Evolutionary conservation across 2,329 filamentous ascomycete genomes (phyloP).

Genomic region (Zasmidium angulare): DNA sequence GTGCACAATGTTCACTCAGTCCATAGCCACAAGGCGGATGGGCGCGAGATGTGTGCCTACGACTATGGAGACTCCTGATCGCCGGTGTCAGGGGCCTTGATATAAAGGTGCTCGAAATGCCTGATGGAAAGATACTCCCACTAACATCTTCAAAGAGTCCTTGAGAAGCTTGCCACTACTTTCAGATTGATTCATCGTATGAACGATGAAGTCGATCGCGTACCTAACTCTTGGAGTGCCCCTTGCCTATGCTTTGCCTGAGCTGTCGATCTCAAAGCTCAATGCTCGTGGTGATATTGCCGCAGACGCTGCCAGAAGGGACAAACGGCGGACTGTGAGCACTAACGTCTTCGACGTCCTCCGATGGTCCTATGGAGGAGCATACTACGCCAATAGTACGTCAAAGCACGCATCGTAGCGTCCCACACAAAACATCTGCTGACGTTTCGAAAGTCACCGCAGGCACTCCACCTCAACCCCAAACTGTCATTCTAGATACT

Average conservation of each 20-base stretch:
- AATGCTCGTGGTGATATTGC: background rate
- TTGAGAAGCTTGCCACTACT: background rate
- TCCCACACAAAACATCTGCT: background rate
- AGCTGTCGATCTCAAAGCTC: background rate
- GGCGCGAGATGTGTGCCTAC: too few species aligned
- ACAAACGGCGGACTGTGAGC: too few species aligned
- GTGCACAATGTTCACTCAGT: background rate
- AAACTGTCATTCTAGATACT: slow-evolving; percentile 31
- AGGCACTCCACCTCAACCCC: slow-evolving; percentile 30
- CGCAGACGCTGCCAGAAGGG: background rate
- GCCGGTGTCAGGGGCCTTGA: background rate
- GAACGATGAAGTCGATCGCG: background rate
- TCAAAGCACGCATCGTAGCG: background rate
- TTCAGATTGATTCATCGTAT: background rate
- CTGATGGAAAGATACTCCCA: background rate
- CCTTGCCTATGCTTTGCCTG: background rate
- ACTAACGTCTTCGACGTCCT: background rate
- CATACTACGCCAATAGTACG: background rate
- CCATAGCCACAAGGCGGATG: background rate
- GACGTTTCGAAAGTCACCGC: slow-evolving; percentile 21
- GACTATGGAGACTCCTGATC: too few species aligned
- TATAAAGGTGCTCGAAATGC: background rate
- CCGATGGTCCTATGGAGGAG: background rate
- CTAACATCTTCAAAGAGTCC: background rate
- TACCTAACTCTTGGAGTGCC: background rate